phyloP scores from a whole-genome alignment of 1,284 basidiomycete genomes.

The Apiotrichum laibachii region DNA sequence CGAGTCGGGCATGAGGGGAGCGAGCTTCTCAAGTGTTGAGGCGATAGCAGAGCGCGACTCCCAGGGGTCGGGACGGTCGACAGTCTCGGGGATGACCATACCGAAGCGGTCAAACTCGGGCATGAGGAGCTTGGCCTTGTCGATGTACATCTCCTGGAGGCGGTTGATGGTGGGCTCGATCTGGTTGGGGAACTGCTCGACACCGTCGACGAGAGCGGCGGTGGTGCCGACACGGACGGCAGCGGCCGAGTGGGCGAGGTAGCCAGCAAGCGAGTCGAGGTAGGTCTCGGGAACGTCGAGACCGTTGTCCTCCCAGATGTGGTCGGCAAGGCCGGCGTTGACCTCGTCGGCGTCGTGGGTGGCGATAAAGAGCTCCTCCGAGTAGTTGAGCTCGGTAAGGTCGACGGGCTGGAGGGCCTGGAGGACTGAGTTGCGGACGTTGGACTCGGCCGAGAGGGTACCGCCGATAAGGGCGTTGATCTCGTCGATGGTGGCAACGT shows the following conservation, averaged over 20 bases:
- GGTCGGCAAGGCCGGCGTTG: slow-evolving; percentile 75
- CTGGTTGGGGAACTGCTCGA: slow-evolving; percentile 70
- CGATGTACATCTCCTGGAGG: slow-evolving; percentile 73
- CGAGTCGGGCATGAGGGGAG: slow-evolving; percentile 64
- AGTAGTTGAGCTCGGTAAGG: slow-evolving; percentile 91
- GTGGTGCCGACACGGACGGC: slow-evolving; percentile 79
- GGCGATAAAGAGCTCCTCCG: slow-evolving; percentile 81
- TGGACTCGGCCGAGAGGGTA: slow-evolving; percentile 80
- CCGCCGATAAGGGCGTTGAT: slow-evolving; percentile 67
- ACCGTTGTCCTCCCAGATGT: slow-evolving; percentile 95
- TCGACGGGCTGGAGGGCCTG: slow-evolving; percentile 91
- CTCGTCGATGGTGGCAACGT: slow-evolving; percentile 64
- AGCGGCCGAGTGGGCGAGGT: slow-evolving; percentile 73
- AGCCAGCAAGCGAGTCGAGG: slow-evolving; percentile 62
- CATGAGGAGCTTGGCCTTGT: slow-evolving; percentile 81
- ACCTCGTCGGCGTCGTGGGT: slow-evolving; percentile 91
- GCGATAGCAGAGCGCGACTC: slow-evolving; percentile 75
- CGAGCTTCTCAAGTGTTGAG: slow-evolving; percentile 65
- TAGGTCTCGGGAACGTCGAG: slow-evolving; percentile 80
- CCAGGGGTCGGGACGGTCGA: slow-evolving; percentile 94
- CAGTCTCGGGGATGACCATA: slow-evolving; percentile 84
- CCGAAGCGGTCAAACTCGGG: slow-evolving; percentile 91
- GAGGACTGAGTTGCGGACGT: slow-evolving; percentile 84
- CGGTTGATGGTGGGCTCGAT: slow-evolving; percentile 56
- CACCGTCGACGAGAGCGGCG: slow-evolving; percentile 71